Evolutionary conservation across 108 stramenopile genomes (phyloP).

Genomic region (Halocafeteria seosinensis): DNA sequence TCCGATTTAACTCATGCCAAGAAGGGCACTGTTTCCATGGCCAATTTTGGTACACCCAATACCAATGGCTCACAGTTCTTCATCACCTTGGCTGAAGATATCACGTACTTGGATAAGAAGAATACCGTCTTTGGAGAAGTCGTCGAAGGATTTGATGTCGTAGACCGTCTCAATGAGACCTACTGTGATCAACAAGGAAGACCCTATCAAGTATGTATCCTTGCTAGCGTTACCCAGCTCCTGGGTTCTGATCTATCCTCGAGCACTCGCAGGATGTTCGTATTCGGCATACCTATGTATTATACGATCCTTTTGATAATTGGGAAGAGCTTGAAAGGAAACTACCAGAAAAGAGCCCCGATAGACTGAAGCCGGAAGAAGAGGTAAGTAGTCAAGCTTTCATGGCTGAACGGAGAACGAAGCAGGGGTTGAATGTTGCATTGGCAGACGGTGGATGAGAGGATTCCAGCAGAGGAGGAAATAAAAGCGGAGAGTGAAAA

Average conservation of each 20-base stretch:
- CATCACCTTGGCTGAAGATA: conserved; percentile 57
- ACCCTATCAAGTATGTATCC: too few species aligned
- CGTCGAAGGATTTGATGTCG: conserved; percentile 61
- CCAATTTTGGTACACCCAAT: conserved; percentile 31
- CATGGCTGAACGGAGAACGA: too few species aligned
- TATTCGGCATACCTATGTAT: conserved; percentile 60
- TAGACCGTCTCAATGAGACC: conserved; percentile 56
- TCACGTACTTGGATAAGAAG: conserved; percentile 30
- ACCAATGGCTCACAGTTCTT: conserved; percentile 78
- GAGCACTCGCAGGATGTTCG: conserved; percentile 82
- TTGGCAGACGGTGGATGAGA: too few species aligned
- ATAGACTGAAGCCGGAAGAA: too few species aligned
- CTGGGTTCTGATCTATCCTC: too few species aligned
- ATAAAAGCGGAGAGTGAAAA: neutral
- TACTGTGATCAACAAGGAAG: conserved; percentile 74
- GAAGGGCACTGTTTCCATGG: conserved; percentile 33
- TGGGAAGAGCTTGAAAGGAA: too few species aligned
- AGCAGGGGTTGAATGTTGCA: too few species aligned
- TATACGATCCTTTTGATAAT: conserved; percentile 93
- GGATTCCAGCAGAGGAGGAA: conserved; percentile 10
- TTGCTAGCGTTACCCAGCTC: too few species aligned
- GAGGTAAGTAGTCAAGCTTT: too few species aligned
- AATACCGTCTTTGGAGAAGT: conserved; percentile 65
- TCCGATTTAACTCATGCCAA: conserved; percentile 17
- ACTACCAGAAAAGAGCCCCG: too few species aligned